These are phyloP conservation scores for Alternaria solani DNA, from an alignment of 2,329 filamentous ascomycete species.

Conservation along the genomic window DNA sequence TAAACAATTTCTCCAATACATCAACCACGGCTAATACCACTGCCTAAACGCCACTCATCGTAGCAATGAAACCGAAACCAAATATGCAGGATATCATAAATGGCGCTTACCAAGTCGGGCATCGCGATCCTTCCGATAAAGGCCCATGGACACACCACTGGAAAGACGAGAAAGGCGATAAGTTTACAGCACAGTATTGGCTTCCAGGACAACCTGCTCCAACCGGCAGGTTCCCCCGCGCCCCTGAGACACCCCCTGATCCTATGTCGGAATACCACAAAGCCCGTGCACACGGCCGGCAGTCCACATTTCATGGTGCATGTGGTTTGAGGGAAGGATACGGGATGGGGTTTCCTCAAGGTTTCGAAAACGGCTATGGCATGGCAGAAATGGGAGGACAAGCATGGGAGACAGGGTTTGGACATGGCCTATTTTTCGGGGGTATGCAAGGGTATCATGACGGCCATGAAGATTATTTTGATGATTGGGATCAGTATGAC, in stretches of 20 bases:
- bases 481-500: background rate
- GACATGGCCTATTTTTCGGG: background rate
- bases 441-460: slow-evolving; percentile 1
- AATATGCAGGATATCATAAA: background rate
- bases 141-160: slow-evolving; percentile 3
- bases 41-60: background rate
- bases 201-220: background rate
- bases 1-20: too few relatives aligned
- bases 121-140: background rate
- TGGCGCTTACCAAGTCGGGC: background rate
- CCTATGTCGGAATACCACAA: background rate
- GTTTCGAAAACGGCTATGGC: background rate
- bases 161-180: background rate
- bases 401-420: background rate
- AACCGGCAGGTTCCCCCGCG: background rate
- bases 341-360: background rate
- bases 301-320: background rate
- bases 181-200: slow-evolving; percentile 1
- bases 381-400: background rate
- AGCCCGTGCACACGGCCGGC: background rate
- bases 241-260: too few relatives aligned
- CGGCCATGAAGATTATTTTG: background rate
- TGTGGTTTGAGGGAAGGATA: background rate
- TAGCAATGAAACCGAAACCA: background rate
- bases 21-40: too few relatives aligned